These are phyloP conservation scores for Agrocybe pediades DNA, from an alignment of 768 basidiomycete genomes.

Conservation along the genomic window DNA sequence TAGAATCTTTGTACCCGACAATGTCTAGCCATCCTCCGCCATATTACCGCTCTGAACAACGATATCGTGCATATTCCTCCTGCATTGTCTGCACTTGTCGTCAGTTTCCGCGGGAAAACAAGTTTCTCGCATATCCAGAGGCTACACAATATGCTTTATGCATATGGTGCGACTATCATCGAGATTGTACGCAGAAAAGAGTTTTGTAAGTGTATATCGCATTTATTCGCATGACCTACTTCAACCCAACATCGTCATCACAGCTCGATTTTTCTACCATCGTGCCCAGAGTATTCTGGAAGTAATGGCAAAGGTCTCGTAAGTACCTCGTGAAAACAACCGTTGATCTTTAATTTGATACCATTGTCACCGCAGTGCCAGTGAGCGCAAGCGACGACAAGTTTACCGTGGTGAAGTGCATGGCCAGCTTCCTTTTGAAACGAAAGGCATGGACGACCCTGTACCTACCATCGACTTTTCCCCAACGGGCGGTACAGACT, in stretches of 20 bases:
- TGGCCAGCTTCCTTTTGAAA: conserved; percentile 86
- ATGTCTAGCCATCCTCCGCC: conserved; percentile 65
- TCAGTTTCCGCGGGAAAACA: conserved; percentile 71
- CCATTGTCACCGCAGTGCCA: conserved; percentile 44
- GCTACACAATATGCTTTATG: conserved; percentile 87
- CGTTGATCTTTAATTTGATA: background rate
- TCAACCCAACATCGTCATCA: background rate
- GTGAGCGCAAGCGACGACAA: conserved; percentile 80
- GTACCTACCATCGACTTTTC: conserved; percentile 82
- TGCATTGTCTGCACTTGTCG: conserved; percentile 63
- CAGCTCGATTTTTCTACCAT: conserved; percentile 80
- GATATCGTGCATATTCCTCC: conserved; percentile 77
- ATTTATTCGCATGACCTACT: background rate
- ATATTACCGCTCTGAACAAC: conserved; percentile 80
- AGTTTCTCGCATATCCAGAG: conserved; percentile 91
- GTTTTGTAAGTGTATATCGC: conserved; percentile 57
- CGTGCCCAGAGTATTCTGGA: conserved; percentile 81
- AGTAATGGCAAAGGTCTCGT: conserved; percentile 88
- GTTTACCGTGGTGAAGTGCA: conserved; percentile 85
- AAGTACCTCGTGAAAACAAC: conserved; percentile 23
- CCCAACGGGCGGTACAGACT: conserved; percentile 63
- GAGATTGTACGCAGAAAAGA: conserved; percentile 92
- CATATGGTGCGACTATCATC: conserved; percentile 87
- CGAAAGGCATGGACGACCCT: conserved; percentile 77
- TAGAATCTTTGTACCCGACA: conserved; percentile 77